Base-by-base conservation (phyloP, 495 filamentous ascomycete genomes). In the Aspergillus incahuasiensis region DNA sequence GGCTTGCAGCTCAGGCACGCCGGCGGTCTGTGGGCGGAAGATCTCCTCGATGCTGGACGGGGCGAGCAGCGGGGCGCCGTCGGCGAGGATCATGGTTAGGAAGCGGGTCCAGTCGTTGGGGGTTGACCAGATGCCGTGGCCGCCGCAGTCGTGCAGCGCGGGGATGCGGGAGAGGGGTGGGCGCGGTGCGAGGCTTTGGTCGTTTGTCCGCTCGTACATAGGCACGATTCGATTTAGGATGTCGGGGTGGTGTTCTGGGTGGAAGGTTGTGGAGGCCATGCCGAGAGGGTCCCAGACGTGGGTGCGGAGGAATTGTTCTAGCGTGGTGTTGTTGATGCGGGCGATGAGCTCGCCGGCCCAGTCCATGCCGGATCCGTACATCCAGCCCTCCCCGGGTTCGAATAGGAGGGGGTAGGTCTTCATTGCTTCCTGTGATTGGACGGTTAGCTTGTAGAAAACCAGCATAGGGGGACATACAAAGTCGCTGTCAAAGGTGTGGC, bases 331-430 rank as follows among this genome's bases (percentile, higher is more conserved):
- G 41, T 59, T 73, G 5, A 72, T 63, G 4, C 66, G 59, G 18
- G 70, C 64, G 34, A 79, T 55, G 12, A 73, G 43, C 21, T 63
- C 57, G 11, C 76, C 71, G 0, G 72, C 72, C 74, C 76, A 79
- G 59, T 80, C 76, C 3, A 75, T 56, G 11, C 69, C 61, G 7
- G 55, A 54, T 16, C 74, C 66, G 52, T 79, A 81, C 9, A 51
- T 51, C 75, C 66, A 81, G 22, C 57, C 60, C 18, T 66, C 65
- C 3, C 76, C 78, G 2, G 76, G 77, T 39, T 77, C 69, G 55
- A 70, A 75, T 13, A 69, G 15, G 11, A 79, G 66, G 5, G 76
- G 74, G 42, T 45, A 22, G 42, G 19, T 21, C 42, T 42, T n/a
- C 12, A 42, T n/a, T 3, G 40, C 12, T 42, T 19, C 40, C n/a